Evolutionary conservation across 2,329 filamentous ascomycete genomes (phyloP).

Genomic region (Alternaria metachromatica): DNA sequence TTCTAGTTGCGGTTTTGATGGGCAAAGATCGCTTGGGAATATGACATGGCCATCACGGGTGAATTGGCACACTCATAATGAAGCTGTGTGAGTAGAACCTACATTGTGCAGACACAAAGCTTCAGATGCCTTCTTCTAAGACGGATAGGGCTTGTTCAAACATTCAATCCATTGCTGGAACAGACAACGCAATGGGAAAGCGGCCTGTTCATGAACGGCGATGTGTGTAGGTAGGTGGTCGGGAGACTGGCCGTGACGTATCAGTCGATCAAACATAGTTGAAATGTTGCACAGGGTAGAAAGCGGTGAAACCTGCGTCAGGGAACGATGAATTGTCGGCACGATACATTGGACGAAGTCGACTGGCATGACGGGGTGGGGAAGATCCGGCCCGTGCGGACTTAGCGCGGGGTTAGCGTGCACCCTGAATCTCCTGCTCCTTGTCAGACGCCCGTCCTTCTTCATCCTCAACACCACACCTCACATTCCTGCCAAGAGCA

Average conservation of each 20-base stretch:
- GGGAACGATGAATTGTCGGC: background rate
- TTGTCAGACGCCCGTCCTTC: background rate
- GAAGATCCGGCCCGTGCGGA: constrained; percentile 5
- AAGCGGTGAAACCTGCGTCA: background rate
- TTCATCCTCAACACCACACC: background rate
- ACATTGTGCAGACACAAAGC: background rate
- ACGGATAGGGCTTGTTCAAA: background rate
- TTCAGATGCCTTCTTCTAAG: background rate
- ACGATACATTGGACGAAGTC: background rate
- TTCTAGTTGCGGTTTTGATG: background rate
- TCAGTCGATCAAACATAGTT: background rate
- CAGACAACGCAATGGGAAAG: background rate
- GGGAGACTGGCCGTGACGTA: background rate
- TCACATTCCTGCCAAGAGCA: background rate
- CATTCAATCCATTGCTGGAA: background rate
- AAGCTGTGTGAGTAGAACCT: background rate
- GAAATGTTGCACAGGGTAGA: background rate
- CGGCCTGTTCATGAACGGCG: background rate
- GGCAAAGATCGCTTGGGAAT: background rate
- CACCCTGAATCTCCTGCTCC: background rate
- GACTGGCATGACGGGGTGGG: background rate
- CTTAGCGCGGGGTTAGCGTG: constrained; percentile 2
- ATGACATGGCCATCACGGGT: background rate
- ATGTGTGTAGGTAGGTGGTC: background rate
- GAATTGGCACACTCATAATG: no score